Evolutionary conservation across 2,329 filamentous ascomycete species (phyloP), one percentile per base, ranked within the genome.

Genomic region (Cordyceps fumosorosea): DNA sequence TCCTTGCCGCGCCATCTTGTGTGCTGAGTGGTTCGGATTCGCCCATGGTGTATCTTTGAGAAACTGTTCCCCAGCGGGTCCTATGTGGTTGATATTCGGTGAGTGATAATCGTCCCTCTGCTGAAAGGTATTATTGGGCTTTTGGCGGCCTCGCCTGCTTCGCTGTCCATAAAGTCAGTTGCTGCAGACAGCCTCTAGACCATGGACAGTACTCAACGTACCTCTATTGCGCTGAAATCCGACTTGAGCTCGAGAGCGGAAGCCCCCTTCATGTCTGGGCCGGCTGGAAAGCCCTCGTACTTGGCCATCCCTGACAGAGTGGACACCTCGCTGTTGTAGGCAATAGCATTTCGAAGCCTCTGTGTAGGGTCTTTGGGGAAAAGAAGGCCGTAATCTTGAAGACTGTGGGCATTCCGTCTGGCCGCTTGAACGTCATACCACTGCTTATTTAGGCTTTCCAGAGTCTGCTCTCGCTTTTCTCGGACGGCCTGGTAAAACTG

Each of bases 251-350:
- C 91, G 12, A 83, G 79, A 24, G 83, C 75, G 44, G 88, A 87
- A 29, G 90, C 89, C 48, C 89, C 84, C 63, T 81, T 81, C 75
- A 99, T 88, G 40, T 90, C 83, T 22, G 95, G 95, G n/a, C 93
- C 95, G 37, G 93, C 93, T 42, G 95, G 95, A 76, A 99, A 99
- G 26, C 95, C 95, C 70, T 96, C 88, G 73, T 97, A 93, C 76
- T 97, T 98, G 42, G 93, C 93, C 57, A 98, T 82, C 44, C 93
- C 93, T 6, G 93, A 88, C 62, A 99, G 78, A 32, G 97, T 86
- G 0, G 93, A 96, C 5, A 99, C 93, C 73, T 99, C 95, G 66
- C 89, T 90, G 73, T 96, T 98, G 78, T 98, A 98, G 53, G 93
- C 89, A 56, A 92, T 84, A 68, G 96, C 93, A 65, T 97, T 90